Conservation (phyloP, 257 asterid species). For the Solanum bulbocastanum region DNA sequence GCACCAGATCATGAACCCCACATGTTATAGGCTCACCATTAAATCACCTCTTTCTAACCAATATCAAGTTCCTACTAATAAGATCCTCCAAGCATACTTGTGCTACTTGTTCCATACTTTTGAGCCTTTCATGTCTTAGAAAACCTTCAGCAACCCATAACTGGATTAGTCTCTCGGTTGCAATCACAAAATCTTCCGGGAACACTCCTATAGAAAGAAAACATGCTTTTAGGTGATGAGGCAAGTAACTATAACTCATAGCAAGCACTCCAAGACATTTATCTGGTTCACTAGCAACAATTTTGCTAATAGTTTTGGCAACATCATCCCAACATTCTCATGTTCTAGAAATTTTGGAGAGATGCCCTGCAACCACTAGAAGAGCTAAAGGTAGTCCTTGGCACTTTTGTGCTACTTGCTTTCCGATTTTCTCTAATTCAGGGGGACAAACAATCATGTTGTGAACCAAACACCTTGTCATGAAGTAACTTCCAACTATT, state of each 20-base stretch:
- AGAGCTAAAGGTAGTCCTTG: not conserved
- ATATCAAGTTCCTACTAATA: not conserved
- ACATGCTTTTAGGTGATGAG: not conserved
- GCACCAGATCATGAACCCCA: not conserved
- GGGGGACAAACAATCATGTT: not conserved
- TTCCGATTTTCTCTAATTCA: not conserved
- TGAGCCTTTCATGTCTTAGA: not conserved
- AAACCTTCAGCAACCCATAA: conserved; percentile 3
- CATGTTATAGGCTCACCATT: not conserved
- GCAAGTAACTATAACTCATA: not conserved
- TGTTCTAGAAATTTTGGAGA: not conserved
- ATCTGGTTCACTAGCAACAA: not conserved
- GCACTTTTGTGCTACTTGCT: not conserved
- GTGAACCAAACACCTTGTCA: not conserved
- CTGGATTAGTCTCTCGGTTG: not conserved
- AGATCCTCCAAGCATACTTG: not conserved
- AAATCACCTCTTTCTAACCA: not conserved
- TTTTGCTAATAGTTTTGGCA: not conserved
- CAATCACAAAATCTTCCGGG: not conserved
- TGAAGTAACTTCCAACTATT: not conserved
- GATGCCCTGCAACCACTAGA: not conserved
- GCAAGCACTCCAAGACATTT: not conserved
- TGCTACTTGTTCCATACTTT: not conserved
- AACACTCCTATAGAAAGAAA: not conserved
- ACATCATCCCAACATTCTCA: not conserved